A percentile compares a stretch with the other conserved stretches of the same genome.
Conservation (phyloP, 495 filamentous ascomycete species). For the Amorphotheca resinae region DNA sequence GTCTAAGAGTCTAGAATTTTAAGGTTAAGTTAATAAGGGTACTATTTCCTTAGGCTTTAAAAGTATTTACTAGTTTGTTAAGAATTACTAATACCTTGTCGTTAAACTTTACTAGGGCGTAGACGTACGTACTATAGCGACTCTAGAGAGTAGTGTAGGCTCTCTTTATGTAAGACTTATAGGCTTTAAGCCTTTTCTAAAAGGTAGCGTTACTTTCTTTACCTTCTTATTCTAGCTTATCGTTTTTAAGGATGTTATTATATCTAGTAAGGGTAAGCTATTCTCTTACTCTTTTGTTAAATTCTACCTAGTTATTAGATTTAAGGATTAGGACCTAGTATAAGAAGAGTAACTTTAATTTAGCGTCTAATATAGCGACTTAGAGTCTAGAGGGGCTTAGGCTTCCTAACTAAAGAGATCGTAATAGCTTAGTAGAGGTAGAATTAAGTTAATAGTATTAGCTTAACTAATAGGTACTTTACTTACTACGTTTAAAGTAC, state of each 20-base stretch:
- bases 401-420: neutral
- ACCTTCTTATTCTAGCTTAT: neutral
- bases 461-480: neutral
- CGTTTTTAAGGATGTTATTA: neutral
- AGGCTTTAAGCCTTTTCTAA: neutral
- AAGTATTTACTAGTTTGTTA: neutral
- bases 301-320: neutral
- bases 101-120: neutral
- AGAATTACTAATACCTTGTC: neutral
- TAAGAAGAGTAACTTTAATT: neutral
- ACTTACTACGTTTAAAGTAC: neutral
- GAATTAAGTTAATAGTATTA: neutral
- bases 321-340: neutral
- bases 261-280: neutral
- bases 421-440: neutral
- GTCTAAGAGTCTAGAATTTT: neutral
- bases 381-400: neutral
- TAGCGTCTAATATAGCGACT: neutral
- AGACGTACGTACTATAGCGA: neutral
- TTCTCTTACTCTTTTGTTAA: conserved; percentile 1
- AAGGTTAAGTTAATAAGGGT: neutral
- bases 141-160: neutral
- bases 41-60: neutral
- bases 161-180: neutral
- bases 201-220: neutral